phyloP scores from a whole-genome alignment of 2,329 filamentous ascomycete genomes.

The Exophiala xenobiotica region DNA sequence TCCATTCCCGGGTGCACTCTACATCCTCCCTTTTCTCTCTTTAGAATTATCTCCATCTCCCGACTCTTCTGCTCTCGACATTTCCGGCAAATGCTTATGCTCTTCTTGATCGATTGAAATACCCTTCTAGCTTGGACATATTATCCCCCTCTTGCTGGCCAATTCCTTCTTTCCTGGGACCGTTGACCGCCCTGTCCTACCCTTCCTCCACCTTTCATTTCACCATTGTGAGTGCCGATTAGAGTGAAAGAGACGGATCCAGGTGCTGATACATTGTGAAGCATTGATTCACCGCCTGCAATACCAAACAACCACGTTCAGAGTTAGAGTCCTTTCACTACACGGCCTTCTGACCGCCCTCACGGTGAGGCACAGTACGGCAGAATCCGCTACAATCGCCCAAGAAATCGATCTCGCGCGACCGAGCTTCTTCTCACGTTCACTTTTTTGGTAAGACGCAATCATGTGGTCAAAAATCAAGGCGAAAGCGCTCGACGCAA shows the following conservation, averaged over 20 bases:
- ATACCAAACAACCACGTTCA: background rate
- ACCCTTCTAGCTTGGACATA: conserved; percentile 18
- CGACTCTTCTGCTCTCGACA: conserved; percentile 9
- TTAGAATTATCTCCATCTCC: too few species aligned
- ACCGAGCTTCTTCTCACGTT: conserved; percentile 5
- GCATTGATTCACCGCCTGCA: background rate
- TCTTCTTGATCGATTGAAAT: conserved; percentile 18
- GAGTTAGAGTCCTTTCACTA: background rate
- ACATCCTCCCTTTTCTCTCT: conserved; percentile 2
- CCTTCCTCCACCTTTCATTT: conserved; percentile 13
- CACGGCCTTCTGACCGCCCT: background rate
- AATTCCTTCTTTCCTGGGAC: conserved; percentile 21
- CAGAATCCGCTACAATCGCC: too few species aligned
- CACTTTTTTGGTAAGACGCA: conserved; percentile 15
- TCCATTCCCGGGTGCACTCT: conserved; percentile 3
- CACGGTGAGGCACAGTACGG: background rate
- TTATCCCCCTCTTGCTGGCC: conserved; percentile 24
- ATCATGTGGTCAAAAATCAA: conserved; percentile 11
- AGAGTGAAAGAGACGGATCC: conserved; percentile 8
- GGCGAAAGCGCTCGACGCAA: conserved; percentile 1
- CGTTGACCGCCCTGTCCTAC: conserved; percentile 20
- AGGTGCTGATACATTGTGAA: background rate
- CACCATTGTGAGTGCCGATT: conserved; percentile 12
- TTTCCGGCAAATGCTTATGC: conserved; percentile 27
- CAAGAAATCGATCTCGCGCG: conserved; percentile 1